Percentiles rank a stretch among this genome's conserved stretches.
Evolutionary conservation across 352 stramenopile genomes (phyloP).

Genomic region (Globisporangium cylindrosporum): DNA sequence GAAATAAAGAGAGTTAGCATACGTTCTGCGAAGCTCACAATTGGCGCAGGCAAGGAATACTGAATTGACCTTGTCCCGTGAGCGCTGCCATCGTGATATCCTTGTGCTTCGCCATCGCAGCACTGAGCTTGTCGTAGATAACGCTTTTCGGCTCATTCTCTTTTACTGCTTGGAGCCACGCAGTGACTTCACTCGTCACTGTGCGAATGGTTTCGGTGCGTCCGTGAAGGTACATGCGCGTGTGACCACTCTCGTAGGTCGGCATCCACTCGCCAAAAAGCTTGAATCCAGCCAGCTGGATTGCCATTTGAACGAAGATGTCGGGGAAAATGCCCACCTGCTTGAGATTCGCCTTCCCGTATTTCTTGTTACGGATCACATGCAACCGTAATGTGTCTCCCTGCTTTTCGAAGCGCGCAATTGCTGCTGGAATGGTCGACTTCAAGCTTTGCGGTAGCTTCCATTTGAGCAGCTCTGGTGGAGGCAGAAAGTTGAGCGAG

Average conservation of each 20-base stretch:
- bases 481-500: conserved; percentile 48
- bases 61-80: conserved; percentile 43
- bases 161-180: conserved; percentile 69
- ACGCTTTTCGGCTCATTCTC: conserved; percentile 37
- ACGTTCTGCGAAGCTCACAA: neutral
- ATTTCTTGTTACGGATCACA: conserved; percentile 79
- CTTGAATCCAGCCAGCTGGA: conserved; percentile 90
- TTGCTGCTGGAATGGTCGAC: conserved; percentile 42
- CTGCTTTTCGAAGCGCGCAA: conserved; percentile 63
- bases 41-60: neutral
- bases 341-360: conserved; percentile 83
- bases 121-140: conserved; percentile 57
- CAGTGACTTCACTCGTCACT: conserved; percentile 69
- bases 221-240: conserved; percentile 91
- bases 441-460: conserved; percentile 36
- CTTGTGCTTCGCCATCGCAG: conserved; percentile 84
- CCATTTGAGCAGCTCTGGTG: conserved; percentile 57
- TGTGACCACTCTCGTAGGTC: conserved; percentile 95
- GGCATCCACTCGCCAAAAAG: conserved; percentile 86
- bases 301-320: conserved; percentile 93
- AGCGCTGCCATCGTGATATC: conserved; percentile 77
- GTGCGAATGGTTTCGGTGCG: conserved; percentile 88
- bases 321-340: conserved; percentile 84
- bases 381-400: conserved; percentile 74
- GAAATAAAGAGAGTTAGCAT: neutral